Evolutionary conservation across 352 stramenopile species (phyloP), one percentile per base, ranked within the genome.

Genomic region (Phytopythium aichiense): DNA sequence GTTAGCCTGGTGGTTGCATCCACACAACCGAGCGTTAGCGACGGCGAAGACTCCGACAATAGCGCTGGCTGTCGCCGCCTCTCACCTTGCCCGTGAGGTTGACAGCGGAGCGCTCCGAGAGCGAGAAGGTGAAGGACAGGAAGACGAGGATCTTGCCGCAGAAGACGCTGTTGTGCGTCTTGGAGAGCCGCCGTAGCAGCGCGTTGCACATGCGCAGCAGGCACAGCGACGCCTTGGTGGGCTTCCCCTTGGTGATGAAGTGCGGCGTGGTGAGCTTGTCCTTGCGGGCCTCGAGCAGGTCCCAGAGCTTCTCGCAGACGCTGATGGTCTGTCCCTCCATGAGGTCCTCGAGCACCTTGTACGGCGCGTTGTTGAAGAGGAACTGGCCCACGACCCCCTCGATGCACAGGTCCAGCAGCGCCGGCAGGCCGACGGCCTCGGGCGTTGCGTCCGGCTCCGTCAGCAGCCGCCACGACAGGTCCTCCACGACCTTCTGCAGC

Each of bases 141-240:
- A 95, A 94, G 51, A 94, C 66, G 40, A 95, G 65, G 63, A 95
- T 95, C 64, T 88, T 88, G 46, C 87, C 87, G 50, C 87, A 95
- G 48, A 95, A 95, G n/a, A 95, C 84, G 56, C 81, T 95, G 68
- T 95, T 92, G 66, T 95, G 84, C 25, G 87, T 95, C 74, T 94
- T 94, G 31, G 87, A 95, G 52, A 94, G 64, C 28, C 87, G 83
- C 6, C 87, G 84, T 64, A 95, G 72, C 53, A 95, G 69, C 53
- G 87, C 79, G 59, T 95, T 95, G 72, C 84, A 95, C 71, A 95
- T 87, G 9, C 80, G 71, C 45, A 95, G 67, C 46, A 95, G 57
- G 58, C 83, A 91, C 58, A 95, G 65, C 37, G 87, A 93, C 18
- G 87, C 81, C 67, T 93, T 95, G 40, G 81, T 94, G 7, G 74